phyloP scores from a whole-genome alignment of 345 rosid genomes.

The Sonneratia caseolaris region DNA sequence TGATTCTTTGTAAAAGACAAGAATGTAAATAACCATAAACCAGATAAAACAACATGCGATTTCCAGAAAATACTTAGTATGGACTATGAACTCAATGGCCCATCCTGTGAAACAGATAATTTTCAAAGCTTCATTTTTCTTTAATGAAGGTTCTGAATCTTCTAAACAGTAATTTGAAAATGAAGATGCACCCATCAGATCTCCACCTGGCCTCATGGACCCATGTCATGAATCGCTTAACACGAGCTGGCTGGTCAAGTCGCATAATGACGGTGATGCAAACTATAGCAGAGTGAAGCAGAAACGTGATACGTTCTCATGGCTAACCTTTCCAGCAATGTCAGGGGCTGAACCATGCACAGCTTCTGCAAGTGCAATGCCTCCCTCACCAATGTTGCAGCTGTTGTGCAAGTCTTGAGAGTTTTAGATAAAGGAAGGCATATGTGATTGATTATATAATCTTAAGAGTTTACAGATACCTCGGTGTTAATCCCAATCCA shows the following conservation, averaged over 20 bases:
- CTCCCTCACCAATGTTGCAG: conserved; percentile 95
- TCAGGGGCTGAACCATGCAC: conserved; percentile 99
- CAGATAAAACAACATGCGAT: background rate
- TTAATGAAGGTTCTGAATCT: too few relatives aligned
- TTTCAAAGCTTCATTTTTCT: too few relatives aligned
- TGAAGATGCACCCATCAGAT: background rate
- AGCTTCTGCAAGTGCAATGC: conserved; percentile 98
- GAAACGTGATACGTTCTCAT: background rate
- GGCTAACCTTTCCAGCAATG: conserved; percentile 92
- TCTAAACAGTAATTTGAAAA: background rate
- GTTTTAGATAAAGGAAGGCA: conserved; percentile 7
- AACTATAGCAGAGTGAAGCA: background rate
- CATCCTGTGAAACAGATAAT: background rate
- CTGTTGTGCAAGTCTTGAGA: conserved; percentile 26
- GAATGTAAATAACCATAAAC: background rate
- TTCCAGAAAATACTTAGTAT: background rate
- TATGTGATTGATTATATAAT: conserved; percentile 9
- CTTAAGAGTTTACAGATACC: conserved; percentile 28
- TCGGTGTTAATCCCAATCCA: conserved; percentile 96
- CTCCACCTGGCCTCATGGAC: background rate
- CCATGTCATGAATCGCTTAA: background rate
- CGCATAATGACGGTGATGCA: background rate
- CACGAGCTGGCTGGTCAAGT: background rate
- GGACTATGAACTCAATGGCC: background rate
- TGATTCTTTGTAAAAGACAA: background rate